Base-by-base conservation (phyloP, 257 asterid genomes). In the Fraxinus anomala region DNA sequence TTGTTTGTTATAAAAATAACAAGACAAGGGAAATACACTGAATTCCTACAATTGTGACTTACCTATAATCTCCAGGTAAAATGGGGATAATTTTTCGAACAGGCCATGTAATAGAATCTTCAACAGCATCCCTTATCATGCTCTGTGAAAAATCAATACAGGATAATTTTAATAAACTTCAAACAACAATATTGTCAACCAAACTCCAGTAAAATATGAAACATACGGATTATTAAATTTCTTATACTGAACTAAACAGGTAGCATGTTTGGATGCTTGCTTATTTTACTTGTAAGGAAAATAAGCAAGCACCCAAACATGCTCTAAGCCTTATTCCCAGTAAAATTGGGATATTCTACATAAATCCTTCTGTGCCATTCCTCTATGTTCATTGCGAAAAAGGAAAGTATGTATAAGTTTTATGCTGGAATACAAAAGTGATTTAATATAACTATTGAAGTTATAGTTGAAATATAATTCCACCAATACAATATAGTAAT, bases 21-120 rank as follows among this genome's bases (percentile, higher is more conserved):
- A 10, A 56, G 42, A 72, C 47, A 75, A 73, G 68, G 73, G 68
- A 30, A 72, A 68, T 9, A 14, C 51, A 65, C 42, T 28, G 68
- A 74, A 71, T 36, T 42, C 56, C 69, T 73, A 47, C 59, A 42
- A 56, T 63, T 47, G 77, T 17, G 72, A 8, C 77, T 70, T 83
- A 86, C 97, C 93, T 89, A 76, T 91, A 91, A 82, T 91, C 95
- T 82, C 95, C 97, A 74, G 97, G 95, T 83, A 91, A 77, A 82
- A 90, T 90, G 33, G 95, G 97, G 80, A 91, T 91, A 82, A 91
- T 89, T 86, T 91, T 89, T 82, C 97, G 88, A 76, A 91, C 97
- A 4, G 97, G 97, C 97, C 97, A 91, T 65, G 92, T 90, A 73
- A 91, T 90, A 44, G 97, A 90, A 83, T 91, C 97, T 86, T 91